phyloP scores from a whole-genome alignment of 768 basidiomycete genomes.

The Psilocybe azurescens region DNA sequence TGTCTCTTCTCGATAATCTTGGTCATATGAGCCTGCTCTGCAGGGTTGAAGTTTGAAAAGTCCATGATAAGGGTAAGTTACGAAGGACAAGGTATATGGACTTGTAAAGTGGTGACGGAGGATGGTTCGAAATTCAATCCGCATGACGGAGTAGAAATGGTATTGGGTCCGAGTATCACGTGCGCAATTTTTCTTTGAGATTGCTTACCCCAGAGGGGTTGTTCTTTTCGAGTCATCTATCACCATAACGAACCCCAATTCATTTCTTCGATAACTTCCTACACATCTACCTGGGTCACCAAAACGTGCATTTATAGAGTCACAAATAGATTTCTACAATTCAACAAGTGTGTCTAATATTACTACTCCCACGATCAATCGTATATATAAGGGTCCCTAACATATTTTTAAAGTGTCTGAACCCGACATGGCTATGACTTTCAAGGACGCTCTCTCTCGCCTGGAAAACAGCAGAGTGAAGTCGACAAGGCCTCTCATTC shows the following conservation, averaged over 20 bases:
- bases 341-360: constrained; percentile 14
- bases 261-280: neutral
- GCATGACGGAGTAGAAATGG: constrained; percentile 10
- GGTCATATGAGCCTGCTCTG: constrained; percentile 97
- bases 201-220: neutral
- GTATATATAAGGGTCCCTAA: constrained; percentile 19
- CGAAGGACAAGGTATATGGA: constrained; percentile 15
- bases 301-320: constrained; percentile 4
- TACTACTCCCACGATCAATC: constrained; percentile 18
- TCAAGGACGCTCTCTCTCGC: constrained; percentile 78
- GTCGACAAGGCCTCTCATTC: constrained; percentile 87
- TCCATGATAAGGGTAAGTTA: constrained; percentile 62
- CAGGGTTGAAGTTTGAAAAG: constrained; percentile 85
- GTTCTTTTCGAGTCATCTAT: neutral
- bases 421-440: constrained; percentile 69
- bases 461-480: constrained; percentile 90
- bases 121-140: neutral
- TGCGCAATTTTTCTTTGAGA: constrained; percentile 18
- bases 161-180: constrained; percentile 20
- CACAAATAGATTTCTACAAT: neutral
- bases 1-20: constrained; percentile 96
- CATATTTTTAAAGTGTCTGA: constrained; percentile 46
- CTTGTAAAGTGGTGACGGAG: constrained; percentile 14
- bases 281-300: constrained; percentile 14
- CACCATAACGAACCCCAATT: neutral